Conservation (phyloP, 495 filamentous ascomycete species). For the Neurospora sp. region DNA sequence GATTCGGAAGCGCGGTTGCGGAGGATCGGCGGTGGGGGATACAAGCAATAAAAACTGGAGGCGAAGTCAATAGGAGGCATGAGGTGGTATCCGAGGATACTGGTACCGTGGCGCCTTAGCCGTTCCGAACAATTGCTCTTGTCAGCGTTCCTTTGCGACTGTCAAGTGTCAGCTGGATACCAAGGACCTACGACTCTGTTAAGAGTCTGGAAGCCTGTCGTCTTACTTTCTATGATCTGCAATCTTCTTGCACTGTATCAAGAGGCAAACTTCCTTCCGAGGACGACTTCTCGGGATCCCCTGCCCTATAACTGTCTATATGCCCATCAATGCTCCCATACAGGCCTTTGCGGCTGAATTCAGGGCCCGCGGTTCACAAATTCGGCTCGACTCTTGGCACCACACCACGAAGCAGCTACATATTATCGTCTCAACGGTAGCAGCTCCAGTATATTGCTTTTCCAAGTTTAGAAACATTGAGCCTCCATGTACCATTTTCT, state of each 20-base stretch:
- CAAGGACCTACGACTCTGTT: not conserved
- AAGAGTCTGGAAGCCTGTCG: not conserved
- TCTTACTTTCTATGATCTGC: not conserved
- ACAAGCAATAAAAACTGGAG: not conserved
- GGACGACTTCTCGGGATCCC: not conserved
- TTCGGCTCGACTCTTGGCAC: not conserved
- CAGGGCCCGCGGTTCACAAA: not conserved
- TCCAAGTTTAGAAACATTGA: not conserved
- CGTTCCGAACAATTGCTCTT: not conserved
- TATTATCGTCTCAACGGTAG: not conserved
- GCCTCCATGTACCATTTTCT: not conserved
- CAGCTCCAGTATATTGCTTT: not conserved
- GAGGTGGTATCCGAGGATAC: not conserved
- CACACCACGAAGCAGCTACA: not conserved
- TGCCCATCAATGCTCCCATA: not conserved
- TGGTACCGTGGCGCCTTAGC: not conserved
- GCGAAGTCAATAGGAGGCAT: not conserved
- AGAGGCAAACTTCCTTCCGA: not conserved
- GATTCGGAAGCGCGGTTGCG: slow-evolving; percentile 17
- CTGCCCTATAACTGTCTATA: not conserved
- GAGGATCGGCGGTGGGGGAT: slow-evolving; percentile 15
- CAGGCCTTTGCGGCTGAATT: not conserved
- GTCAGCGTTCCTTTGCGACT: not conserved
- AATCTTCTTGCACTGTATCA: not conserved
- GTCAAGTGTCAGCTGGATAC: not conserved